phyloP scores from a whole-genome alignment of 306 rosid genomes.

The Canavalia ensiformis region DNA sequence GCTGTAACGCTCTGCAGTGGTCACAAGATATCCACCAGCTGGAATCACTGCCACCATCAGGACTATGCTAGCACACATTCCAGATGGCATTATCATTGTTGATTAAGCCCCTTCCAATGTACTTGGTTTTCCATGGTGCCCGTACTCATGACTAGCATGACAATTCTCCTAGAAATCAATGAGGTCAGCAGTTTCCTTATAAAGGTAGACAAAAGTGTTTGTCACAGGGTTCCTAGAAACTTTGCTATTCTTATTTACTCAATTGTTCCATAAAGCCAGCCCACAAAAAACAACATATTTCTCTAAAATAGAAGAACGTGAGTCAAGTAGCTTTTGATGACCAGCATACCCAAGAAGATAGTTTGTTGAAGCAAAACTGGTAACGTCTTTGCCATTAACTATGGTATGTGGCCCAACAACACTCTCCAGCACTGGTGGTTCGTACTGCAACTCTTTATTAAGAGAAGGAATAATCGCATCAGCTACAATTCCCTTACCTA shows the following conservation, averaged over 20 bases:
- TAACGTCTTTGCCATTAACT: no score
- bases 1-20: slow-evolving; percentile 95
- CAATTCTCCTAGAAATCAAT: slow-evolving; percentile 96
- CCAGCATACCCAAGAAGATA: no score
- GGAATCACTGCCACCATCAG: slow-evolving; percentile 90
- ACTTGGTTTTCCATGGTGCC: slow-evolving; percentile 97
- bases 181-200: slow-evolving; percentile 82
- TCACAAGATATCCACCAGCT: slow-evolving; percentile 96
- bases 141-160: slow-evolving; percentile 78
- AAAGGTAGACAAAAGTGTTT: slow-evolving; percentile 91
- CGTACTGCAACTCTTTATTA: no score
- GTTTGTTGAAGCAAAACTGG: no score
- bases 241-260: no score
- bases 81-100: slow-evolving; percentile 89
- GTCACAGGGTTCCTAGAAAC: slow-evolving; percentile 64
- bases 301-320: no score
- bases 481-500: slow-evolving; percentile 87
- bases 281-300: no score
- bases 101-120: slow-evolving; percentile 97
- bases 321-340: no score
- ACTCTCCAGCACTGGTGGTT: no score
- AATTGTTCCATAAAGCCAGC: no score
- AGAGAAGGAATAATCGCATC: slow-evolving; percentile 81
- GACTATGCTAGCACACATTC: slow-evolving; percentile 91
- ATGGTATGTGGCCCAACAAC: no score